Evolutionary conservation across 306 rosid species (phyloP).

Genomic region (Quercus engelmannii): DNA sequence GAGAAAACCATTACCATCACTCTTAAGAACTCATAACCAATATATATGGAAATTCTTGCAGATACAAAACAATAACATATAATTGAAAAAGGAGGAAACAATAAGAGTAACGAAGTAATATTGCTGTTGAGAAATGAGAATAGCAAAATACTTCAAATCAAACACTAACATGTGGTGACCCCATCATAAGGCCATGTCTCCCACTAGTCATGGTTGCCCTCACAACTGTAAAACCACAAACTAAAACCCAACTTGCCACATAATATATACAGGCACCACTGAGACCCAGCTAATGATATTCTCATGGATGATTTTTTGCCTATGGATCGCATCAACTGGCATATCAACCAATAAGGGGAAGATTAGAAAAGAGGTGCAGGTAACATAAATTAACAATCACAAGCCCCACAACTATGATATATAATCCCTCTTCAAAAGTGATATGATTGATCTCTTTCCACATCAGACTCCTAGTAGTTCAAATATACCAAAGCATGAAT

Average conservation of each 20-base stretch:
- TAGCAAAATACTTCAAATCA: background rate
- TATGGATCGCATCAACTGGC: background rate
- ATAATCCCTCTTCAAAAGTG: background rate
- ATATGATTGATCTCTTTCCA: background rate
- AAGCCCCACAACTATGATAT: background rate
- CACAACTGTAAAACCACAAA: background rate
- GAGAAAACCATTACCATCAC: background rate
- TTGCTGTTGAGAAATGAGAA: background rate
- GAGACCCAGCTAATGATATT: background rate
- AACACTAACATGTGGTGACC: background rate
- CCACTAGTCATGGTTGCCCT: background rate
- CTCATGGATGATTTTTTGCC: background rate
- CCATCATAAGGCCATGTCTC: background rate
- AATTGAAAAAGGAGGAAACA: no score
- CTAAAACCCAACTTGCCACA: background rate
- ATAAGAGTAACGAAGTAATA: background rate
- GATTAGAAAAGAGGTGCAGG: background rate
- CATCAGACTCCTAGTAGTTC: background rate
- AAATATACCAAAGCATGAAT: background rate
- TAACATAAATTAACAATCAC: background rate
- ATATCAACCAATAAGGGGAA: background rate
- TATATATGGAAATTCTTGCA: background rate
- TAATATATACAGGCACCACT: background rate
- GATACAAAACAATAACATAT: no score
- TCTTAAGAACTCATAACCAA: background rate